Percentiles rank a stretch among this genome's conserved stretches.
phyloP scores from a whole-genome alignment of 1,139 yeast species.

The Pichia sp. region DNA sequence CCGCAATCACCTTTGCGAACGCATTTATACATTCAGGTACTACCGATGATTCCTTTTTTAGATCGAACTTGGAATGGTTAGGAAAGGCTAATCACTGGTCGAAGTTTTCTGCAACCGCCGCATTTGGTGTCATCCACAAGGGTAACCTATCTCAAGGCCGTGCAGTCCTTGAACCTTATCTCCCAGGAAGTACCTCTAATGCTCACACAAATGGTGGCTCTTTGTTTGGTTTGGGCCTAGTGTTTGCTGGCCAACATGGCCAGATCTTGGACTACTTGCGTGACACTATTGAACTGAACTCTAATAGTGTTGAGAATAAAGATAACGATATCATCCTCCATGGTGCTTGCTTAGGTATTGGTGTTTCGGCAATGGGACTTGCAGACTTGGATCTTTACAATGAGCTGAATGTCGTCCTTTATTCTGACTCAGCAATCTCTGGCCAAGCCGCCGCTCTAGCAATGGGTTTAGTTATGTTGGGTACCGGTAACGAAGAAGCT shows the following conservation, averaged over 20 bases:
- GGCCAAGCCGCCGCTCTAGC: conserved; percentile 97
- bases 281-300: conserved; percentile 62
- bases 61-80: conserved; percentile 90
- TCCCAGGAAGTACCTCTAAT: conserved; percentile 77
- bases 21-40: conserved; percentile 97
- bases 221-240: conserved; percentile 85
- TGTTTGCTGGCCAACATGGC: conserved; percentile 94
- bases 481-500: conserved; percentile 76
- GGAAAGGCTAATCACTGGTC: conserved; percentile 98
- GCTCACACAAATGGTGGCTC: conserved; percentile 96
- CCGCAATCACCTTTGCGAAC: conserved; percentile 91
- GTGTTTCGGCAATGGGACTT: conserved; percentile 96
- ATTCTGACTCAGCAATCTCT: conserved; percentile 87
- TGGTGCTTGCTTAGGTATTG: conserved; percentile 94
- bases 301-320: conserved; percentile 37
- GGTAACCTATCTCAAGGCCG: conserved; percentile 92
- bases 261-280: conserved; percentile 81
- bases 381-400: conserved; percentile 72
- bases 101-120: conserved; percentile 95
- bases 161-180: conserved; percentile 80
- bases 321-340: conserved; percentile 86
- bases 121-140: conserved; percentile 93
- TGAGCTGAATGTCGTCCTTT: conserved; percentile 77
- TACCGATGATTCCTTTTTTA: conserved; percentile 87
- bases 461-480: conserved; percentile 95